These are phyloP conservation scores for Magnusiomyces clavatus DNA, from an alignment of 1,139 yeast species.

Conservation along the genomic window DNA sequence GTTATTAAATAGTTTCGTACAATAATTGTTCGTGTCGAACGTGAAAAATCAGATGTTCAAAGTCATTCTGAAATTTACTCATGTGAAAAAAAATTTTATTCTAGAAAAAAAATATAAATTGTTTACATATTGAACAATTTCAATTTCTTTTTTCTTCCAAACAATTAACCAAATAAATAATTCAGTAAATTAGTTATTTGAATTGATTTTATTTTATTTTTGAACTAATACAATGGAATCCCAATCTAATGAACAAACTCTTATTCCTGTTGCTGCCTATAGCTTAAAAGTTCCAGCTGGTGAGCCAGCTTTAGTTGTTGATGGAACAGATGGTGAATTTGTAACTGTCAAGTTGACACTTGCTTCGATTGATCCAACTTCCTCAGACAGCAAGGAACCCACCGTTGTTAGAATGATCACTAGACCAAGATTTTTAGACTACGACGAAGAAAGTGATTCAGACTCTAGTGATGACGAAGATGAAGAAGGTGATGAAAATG, in stretches of 20 bases:
- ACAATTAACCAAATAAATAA: too few species aligned
- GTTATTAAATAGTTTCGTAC: constrained; percentile 46
- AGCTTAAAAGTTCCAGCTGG: constrained; percentile 66
- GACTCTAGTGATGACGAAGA: constrained; percentile 22
- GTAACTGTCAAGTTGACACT: constrained; percentile 84
- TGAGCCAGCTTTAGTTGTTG: constrained; percentile 76
- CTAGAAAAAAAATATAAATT: too few species aligned
- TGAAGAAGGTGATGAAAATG: constrained; percentile 31
- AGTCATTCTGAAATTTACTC: too few species aligned
- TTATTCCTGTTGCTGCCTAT: constrained; percentile 12
- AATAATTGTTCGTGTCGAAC: constrained; percentile 28
- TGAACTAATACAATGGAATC: too few species aligned
- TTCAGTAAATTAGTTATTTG: too few species aligned
- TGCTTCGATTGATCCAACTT: constrained; percentile 83
- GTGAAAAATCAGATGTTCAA: too few species aligned
- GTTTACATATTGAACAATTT: too few species aligned
- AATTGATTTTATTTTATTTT: too few species aligned
- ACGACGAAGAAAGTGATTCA: constrained; percentile 19
- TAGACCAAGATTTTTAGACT: constrained; percentile 22
- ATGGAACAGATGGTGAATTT: constrained; percentile 44
- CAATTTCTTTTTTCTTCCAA: too few species aligned
- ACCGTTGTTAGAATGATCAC: constrained; percentile 14
- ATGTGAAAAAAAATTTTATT: too few species aligned
- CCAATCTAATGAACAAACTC: neutral
- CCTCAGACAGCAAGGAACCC: constrained; percentile 44